Percentiles rank a stretch among this genome's conserved stretches.
phyloP scores from a whole-genome alignment of 2,329 filamentous ascomycete genomes.

The Neopestalotiopsis clavispora region DNA sequence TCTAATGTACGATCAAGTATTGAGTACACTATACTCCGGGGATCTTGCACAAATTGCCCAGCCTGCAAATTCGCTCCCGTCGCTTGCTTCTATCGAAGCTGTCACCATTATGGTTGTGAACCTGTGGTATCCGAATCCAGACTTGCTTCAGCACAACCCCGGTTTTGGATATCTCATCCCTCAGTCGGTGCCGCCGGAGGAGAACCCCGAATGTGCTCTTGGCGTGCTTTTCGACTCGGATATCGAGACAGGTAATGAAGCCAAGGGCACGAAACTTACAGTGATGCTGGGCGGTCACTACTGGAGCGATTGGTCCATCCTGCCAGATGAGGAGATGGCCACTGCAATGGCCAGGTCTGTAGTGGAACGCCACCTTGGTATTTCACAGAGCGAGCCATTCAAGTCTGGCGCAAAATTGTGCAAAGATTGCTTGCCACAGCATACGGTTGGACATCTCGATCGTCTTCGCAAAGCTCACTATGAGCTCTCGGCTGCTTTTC shows the following conservation, averaged over 20 bases:
- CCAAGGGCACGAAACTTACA: slow-evolving; percentile 79
- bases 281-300: slow-evolving; percentile 95
- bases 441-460: slow-evolving; percentile 75
- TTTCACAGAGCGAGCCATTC: slow-evolving; percentile 62
- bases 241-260: slow-evolving; percentile 40
- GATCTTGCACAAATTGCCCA: slow-evolving; percentile 44
- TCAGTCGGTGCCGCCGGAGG: slow-evolving; percentile 67
- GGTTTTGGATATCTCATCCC: slow-evolving; percentile 96
- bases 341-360: slow-evolving; percentile 72
- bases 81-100: slow-evolving; percentile 60
- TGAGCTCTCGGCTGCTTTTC: slow-evolving; percentile 60
- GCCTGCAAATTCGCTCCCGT: slow-evolving; percentile 43
- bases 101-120: slow-evolving; percentile 93
- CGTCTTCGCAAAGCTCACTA: slow-evolving; percentile 63
- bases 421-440: slow-evolving; percentile 86
- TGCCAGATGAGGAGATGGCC: slow-evolving; percentile 70
- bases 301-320: slow-evolving; percentile 69
- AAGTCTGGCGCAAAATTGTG: slow-evolving; percentile 64
- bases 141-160: slow-evolving; percentile 62
- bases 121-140: slow-evolving; percentile 74
- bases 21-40: slow-evolving; percentile 66
- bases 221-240: slow-evolving; percentile 93
- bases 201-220: slow-evolving; percentile 83
- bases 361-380: slow-evolving; percentile 75
- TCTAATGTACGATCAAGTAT: slow-evolving; percentile 57